phyloP scores from a whole-genome alignment of 306 rosid genomes.

The Vigna angularis region DNA sequence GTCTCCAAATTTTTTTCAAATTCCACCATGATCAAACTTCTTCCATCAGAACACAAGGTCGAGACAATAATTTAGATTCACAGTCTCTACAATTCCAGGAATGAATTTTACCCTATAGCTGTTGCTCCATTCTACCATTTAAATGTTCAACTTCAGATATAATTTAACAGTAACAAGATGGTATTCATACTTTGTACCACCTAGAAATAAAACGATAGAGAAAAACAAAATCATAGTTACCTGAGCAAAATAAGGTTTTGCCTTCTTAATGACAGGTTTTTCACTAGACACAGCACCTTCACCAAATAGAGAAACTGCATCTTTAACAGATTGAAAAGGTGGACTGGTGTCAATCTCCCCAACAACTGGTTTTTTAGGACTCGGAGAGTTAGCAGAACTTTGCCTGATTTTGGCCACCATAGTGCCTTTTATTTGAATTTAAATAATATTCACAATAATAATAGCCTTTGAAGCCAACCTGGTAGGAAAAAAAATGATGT shows the following conservation, averaged over 20 bases:
- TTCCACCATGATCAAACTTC: background rate
- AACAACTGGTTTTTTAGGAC: conserved; percentile 58
- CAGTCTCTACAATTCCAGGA: conserved; percentile 2
- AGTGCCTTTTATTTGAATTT: conserved; percentile 21
- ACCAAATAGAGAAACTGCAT: conserved; percentile 72
- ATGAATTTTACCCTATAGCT: background rate
- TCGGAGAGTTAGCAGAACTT: conserved; percentile 60
- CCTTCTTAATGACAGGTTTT: conserved; percentile 62
- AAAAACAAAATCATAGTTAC: conserved; percentile 39
- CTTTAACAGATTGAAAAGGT: conserved; percentile 83
- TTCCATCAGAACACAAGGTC: conserved; percentile 24
- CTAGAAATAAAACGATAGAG: background rate
- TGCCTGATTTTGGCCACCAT: conserved; percentile 64
- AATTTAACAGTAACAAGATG: background rate
- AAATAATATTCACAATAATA: background rate
- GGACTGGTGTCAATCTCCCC: conserved; percentile 85
- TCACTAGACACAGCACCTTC: conserved; percentile 77
- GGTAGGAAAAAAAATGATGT: conserved; percentile 12
- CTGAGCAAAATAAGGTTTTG: conserved; percentile 72
- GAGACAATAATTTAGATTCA: conserved; percentile 12
- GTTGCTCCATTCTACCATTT: background rate
- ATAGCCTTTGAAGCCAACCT: conserved; percentile 29
- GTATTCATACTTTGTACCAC: background rate
- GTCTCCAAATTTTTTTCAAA: background rate
- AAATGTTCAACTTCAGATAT: conserved; percentile 2